Conservation (phyloP, 2,329 filamentous ascomycete species). For the Metarhizium album region DNA sequence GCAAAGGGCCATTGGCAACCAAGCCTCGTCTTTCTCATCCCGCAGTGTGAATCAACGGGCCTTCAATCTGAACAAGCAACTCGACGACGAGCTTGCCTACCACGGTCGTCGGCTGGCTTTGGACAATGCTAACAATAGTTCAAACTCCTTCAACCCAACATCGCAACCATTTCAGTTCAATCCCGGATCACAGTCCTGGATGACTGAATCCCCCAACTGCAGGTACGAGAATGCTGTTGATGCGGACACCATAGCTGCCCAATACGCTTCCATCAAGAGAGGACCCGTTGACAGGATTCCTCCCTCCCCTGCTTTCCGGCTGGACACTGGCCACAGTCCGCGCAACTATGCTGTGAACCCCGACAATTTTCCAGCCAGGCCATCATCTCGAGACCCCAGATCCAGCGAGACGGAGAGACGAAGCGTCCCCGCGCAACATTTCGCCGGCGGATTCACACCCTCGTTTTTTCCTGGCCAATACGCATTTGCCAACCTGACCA, state of each 20-base stretch:
- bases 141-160: constrained; percentile 17
- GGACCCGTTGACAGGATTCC: constrained; percentile 30
- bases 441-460: constrained; percentile 16
- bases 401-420: constrained; percentile 29
- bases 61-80: constrained; percentile 26
- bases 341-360: constrained; percentile 18
- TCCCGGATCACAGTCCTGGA: constrained; percentile 36
- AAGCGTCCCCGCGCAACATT: constrained; percentile 19
- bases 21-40: constrained; percentile 35
- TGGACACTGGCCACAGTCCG: constrained; percentile 18
- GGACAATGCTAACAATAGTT: constrained; percentile 16
- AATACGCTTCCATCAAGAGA: constrained; percentile 21
- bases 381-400: constrained; percentile 23
- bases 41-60: constrained; percentile 28
- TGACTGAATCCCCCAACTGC: constrained; percentile 17
- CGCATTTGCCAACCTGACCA: constrained; percentile 16
- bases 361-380: constrained; percentile 29
- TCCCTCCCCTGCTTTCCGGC: constrained; percentile 18
- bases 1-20: constrained; percentile 32
- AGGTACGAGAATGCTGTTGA: constrained; percentile 21
- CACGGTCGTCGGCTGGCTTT: constrained; percentile 22
- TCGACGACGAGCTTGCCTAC: constrained; percentile 26
- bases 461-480: constrained; percentile 23
- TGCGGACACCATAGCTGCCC: constrained; percentile 18
- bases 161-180: constrained; percentile 35